phyloP scores from a whole-genome alignment of 2,329 filamentous ascomycete genomes.

The Colletotrichum magnum region DNA sequence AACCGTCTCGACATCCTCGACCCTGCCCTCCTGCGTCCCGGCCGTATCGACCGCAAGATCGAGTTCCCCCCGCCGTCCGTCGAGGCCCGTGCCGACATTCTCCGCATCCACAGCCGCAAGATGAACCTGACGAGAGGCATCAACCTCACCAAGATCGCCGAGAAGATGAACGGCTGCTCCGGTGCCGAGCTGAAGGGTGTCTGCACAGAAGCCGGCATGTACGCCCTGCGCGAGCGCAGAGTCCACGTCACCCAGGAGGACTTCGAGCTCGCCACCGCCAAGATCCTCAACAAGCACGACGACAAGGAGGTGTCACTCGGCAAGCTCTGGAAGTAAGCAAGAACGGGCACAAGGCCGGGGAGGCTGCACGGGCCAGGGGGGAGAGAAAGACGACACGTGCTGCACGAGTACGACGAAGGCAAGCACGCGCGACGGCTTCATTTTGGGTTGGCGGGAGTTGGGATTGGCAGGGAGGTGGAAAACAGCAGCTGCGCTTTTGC shows the following conservation, averaged over 20 bases:
- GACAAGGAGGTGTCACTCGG: constrained; percentile 95
- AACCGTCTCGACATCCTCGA: constrained; percentile 98
- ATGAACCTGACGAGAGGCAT: constrained; percentile 99
- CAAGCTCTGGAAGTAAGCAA: constrained; percentile 76
- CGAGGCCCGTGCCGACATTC: constrained; percentile 96
- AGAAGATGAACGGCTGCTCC: constrained; percentile 99
- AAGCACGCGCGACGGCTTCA: constrained; percentile 34
- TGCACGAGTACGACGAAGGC: constrained; percentile 17
- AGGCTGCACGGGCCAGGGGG: background rate
- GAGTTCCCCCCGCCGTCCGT: constrained; percentile 98
- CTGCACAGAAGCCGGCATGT: constrained; percentile 99
- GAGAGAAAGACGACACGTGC: constrained; percentile 5
- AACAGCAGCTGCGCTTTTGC: constrained; percentile 30
- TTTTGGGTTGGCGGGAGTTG: constrained; percentile 39
- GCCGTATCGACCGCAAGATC: constrained; percentile 98
- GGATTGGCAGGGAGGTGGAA: constrained; percentile 24
- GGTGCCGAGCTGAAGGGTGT: constrained; percentile 98
- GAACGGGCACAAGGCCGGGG: background rate
- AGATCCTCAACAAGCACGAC: constrained; percentile 99
- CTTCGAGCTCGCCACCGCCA: constrained; percentile 97
- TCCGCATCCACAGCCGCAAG: constrained; percentile 96
- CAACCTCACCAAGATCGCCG: constrained; percentile 97
- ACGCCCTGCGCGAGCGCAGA: constrained; percentile 91
- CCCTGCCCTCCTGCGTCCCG: constrained; percentile 93
- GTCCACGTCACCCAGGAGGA: constrained; percentile 99